phyloP scores from a whole-genome alignment of 305 asterid species.

The Plantago coronopus region DNA sequence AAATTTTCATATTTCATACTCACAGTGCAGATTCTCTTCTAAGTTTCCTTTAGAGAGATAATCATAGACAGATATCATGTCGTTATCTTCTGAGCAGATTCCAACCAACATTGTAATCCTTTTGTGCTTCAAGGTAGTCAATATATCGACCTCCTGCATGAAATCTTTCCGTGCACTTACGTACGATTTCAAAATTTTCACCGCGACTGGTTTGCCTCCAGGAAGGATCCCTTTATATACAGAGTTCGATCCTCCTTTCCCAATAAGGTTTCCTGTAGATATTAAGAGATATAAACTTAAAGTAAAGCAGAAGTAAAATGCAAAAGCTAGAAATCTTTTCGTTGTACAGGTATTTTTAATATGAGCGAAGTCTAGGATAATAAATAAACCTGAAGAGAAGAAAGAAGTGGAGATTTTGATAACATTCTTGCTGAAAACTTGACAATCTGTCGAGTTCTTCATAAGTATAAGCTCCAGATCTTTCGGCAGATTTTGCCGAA shows the following conservation, averaged over 20 bases:
- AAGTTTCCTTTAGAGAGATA: slow-evolving; percentile 65
- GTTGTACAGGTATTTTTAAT: no score
- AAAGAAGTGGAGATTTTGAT: slow-evolving; percentile 55
- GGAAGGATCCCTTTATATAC: slow-evolving; percentile 76
- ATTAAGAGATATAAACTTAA: not conserved
- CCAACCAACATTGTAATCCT: slow-evolving; percentile 64
- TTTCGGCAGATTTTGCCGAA: slow-evolving; percentile 33
- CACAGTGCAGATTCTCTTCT: slow-evolving; percentile 75
- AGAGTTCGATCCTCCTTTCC: slow-evolving; percentile 70
- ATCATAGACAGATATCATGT: slow-evolving; percentile 64
- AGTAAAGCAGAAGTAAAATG: no score
- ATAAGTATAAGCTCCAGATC: slow-evolving; percentile 51
- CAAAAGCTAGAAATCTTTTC: no score
- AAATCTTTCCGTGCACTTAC: slow-evolving; percentile 60
- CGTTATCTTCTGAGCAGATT: slow-evolving; percentile 50
- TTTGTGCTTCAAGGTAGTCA: slow-evolving; percentile 72
- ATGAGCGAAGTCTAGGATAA: slow-evolving; percentile 2
- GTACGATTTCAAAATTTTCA: slow-evolving; percentile 58
- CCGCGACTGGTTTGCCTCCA: slow-evolving; percentile 66
- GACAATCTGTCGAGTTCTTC: slow-evolving; percentile 42
- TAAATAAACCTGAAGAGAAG: slow-evolving; percentile 62
- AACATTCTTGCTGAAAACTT: slow-evolving; percentile 52
- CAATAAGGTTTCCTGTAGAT: slow-evolving; percentile 58
- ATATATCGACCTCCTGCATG: slow-evolving; percentile 59
- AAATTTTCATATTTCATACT: slow-evolving; percentile 13